phyloP scores from a whole-genome alignment of 345 rosid genomes.

The Salix exigua region DNA sequence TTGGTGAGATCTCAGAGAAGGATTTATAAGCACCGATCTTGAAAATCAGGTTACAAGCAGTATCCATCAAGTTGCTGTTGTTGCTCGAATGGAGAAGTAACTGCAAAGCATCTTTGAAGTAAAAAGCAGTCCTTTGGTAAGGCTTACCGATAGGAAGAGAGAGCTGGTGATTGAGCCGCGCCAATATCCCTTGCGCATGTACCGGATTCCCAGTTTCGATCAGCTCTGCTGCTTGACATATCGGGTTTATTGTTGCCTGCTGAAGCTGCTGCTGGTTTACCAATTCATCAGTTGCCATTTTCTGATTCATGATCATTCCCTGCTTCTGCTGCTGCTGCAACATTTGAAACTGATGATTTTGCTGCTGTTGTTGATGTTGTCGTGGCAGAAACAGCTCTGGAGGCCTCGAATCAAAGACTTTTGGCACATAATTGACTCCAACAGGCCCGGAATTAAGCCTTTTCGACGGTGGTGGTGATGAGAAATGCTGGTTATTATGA shows the following conservation, averaged over 20 bases:
- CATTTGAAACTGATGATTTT: slow-evolving; percentile 24
- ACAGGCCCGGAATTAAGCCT: slow-evolving; percentile 25
- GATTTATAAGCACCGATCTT: slow-evolving; percentile 78
- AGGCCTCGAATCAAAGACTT: slow-evolving; percentile 20
- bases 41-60: slow-evolving; percentile 48
- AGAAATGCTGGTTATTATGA: slow-evolving; percentile 25
- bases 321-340: slow-evolving; percentile 30
- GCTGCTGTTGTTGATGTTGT: slow-evolving; percentile 38
- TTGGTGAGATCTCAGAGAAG: slow-evolving; percentile 85
- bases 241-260: slow-evolving; percentile 63
- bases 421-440: slow-evolving; percentile 19
- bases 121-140: slow-evolving; percentile 70
- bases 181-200: slow-evolving; percentile 99
- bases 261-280: slow-evolving; percentile 69
- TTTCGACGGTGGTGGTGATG: slow-evolving; percentile 47
- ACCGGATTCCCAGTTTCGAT: slow-evolving; percentile 66
- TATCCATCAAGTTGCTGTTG: slow-evolving; percentile 5
- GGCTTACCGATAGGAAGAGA: slow-evolving; percentile 64
- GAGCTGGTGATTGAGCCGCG: slow-evolving; percentile 99
- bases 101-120: slow-evolving; percentile 72
- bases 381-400: slow-evolving; percentile 40
- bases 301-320: slow-evolving; percentile 33
- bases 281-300: slow-evolving; percentile 38
- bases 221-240: slow-evolving; percentile 84
- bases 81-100: slow-evolving; percentile 40